Base-by-base conservation (phyloP, 345 rosid species). In the Gossypium longicalyx region DNA sequence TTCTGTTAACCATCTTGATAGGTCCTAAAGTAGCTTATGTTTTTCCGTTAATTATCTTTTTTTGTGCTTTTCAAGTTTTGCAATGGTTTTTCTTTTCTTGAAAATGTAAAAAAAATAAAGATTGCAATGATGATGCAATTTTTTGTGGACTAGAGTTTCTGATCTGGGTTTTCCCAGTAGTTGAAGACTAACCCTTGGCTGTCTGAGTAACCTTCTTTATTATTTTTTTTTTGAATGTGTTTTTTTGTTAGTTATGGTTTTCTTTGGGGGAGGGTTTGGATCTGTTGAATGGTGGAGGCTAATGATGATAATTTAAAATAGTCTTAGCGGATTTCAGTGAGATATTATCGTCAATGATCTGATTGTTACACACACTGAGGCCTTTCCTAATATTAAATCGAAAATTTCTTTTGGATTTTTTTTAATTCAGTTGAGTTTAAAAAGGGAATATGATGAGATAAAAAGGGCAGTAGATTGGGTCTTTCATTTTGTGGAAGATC, bases 311-410 rank as follows among this genome's bases (percentile, higher is more conserved):
- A 63, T 7, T 67, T 2, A 61, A 48, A 77, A 78, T 77, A 71
- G 89, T 92, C 94, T 94, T 94, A 92, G 95, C 95, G 98, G 97
- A 92, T 94, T 94, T 94, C 97, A 90, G 92, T 89, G 97, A 92
- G 98, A 80, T 82, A 68, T 69, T 71, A 13, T 15, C 64, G 76
- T 82, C 98, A 61, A 81, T 91, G 97, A 94, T 87, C 97, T 91
- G 92, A 92, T 81, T 94, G 98, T 92, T 94, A 92, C 98, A 94
- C 98, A 94, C 97, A 87, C 98, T 91, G 99, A 92, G 80, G 98
- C 97, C 86, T 48, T 47, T 12, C 3, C 2, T 74, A 34, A 34
- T 34, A 5, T 5, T 34, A 4, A 29, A 34, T 4, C 1, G 41
- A 34, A 34, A 34, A 34, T 5, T 2, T 34, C 41, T 34, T 34